These are phyloP conservation scores for Diaporthe longicolla DNA, from an alignment of 2,329 filamentous ascomycete species.

Conservation along the genomic window DNA sequence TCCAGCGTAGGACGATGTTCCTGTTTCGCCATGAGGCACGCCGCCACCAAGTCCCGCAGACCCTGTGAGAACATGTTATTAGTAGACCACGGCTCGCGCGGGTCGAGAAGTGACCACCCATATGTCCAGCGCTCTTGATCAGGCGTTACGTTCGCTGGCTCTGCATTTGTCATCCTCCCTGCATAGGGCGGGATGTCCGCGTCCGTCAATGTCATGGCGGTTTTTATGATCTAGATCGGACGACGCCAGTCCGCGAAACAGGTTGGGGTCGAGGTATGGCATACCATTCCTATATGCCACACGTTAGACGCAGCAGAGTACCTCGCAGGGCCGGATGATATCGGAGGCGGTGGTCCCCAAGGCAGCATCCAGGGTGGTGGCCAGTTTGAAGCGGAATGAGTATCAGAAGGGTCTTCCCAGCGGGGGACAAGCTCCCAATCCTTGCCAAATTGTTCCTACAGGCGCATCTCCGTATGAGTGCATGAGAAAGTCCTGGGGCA, in stretches of 20 bases:
- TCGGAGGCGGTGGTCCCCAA: conserved; percentile 18
- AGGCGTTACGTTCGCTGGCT: background rate
- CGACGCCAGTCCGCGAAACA: background rate
- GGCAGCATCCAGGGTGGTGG: conserved; percentile 12
- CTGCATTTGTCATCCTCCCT: background rate
- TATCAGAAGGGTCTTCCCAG: conserved; percentile 3
- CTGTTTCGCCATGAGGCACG: conserved; percentile 25
- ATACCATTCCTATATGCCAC: conserved; percentile 36
- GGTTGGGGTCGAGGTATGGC: background rate
- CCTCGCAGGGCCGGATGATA: conserved; percentile 13
- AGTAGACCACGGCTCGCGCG: background rate
- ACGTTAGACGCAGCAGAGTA: conserved; percentile 29
- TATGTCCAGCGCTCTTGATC: conserved; percentile 31
- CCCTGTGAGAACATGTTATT: background rate
- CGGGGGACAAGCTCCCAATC: conserved; percentile 21
- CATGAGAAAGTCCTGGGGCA: no score
- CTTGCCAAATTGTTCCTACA: conserved; percentile 25
- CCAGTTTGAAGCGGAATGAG: background rate
- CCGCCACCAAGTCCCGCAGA: conserved; percentile 5
- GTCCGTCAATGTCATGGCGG: conserved; percentile 18
- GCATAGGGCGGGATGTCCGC: background rate
- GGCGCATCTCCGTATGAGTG: background rate
- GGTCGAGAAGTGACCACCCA: conserved; percentile 17
- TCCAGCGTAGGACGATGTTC: conserved; percentile 9
- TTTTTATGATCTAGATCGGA: conserved; percentile 8